Conservation (phyloP, 192 early-diverging fungal genomes). For the Coemansia sp. region DNA sequence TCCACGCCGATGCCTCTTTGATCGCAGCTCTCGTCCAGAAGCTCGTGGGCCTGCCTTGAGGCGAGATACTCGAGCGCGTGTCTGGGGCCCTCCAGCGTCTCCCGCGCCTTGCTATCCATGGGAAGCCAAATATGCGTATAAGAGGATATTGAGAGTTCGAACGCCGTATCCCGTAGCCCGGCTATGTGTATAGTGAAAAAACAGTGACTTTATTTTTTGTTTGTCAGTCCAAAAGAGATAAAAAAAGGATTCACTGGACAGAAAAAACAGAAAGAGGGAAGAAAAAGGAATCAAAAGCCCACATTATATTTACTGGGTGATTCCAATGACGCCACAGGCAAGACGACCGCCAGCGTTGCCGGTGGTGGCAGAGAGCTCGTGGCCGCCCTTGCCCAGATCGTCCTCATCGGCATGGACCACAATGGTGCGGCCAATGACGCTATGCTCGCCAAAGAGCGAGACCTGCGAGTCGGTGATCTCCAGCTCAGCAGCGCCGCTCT, state of each 20-base stretch:
- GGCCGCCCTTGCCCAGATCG: constrained; percentile 79
- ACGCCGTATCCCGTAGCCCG: too few species aligned
- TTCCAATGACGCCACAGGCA: constrained; percentile 90
- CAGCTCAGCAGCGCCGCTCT: constrained; percentile 59
- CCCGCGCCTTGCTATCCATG: constrained; percentile 17
- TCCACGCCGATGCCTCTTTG: constrained; percentile 75
- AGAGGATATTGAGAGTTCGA: too few species aligned
- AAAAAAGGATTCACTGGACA: constrained; percentile 4
- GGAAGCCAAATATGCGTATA: too few species aligned
- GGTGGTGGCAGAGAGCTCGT: constrained; percentile 72
- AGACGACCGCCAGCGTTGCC: constrained; percentile 87
- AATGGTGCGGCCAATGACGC: constrained; percentile 80
- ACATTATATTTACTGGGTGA: constrained; percentile 56
- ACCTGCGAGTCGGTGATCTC: constrained; percentile 63
- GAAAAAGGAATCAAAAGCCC: neutral
- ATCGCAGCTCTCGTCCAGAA: neutral
- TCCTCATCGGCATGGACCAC: constrained; percentile 84
- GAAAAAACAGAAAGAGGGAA: neutral
- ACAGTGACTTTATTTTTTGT: neutral
- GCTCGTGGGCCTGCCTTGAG: constrained; percentile 15
- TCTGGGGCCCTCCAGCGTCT: constrained; percentile 16
- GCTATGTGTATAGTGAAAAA: too few species aligned
- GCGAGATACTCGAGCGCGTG: constrained; percentile 24
- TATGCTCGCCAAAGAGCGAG: constrained; percentile 72
- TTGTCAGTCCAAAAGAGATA: constrained; percentile 2